Evolutionary conservation across 208 protist genomes (phyloP).

Genomic region (Novymonas esmeraldas): DNA sequence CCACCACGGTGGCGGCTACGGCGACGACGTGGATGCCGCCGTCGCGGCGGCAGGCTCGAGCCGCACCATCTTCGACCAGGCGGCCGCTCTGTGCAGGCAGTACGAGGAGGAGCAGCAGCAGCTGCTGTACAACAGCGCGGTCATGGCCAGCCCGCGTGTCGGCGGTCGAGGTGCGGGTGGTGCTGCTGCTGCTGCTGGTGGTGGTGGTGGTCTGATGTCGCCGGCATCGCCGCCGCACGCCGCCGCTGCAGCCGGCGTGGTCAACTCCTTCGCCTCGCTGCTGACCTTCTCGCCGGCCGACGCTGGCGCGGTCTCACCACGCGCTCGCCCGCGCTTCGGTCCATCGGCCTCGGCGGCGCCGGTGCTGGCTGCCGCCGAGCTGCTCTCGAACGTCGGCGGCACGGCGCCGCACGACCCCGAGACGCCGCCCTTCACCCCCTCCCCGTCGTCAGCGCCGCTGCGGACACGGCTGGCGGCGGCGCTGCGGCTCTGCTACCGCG

Average conservation of each 20-base stretch:
- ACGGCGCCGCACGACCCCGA: not conserved
- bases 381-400: too few species aligned
- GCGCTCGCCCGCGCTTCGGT: too few species aligned
- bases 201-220: not conserved
- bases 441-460: too few species aligned
- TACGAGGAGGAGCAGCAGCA: constrained; percentile 7
- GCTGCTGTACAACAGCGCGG: not conserved
- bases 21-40: not conserved
- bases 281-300: not conserved
- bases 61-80: constrained; percentile 8
- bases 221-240: not conserved
- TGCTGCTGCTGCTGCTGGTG: not conserved
- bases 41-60: not conserved
- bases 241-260: not conserved
- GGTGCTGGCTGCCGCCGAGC: too few species aligned
- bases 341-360: too few species aligned
- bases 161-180: not conserved
- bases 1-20: not conserved
- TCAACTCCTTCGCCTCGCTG: not conserved
- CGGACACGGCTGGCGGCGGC: constrained; percentile 4
- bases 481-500: constrained; percentile 33
- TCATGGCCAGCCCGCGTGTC: not conserved
- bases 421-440: too few species aligned
- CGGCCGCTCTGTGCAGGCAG: not conserved
- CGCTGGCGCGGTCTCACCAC: not conserved